Conservation (phyloP, 2,329 filamentous ascomycete species). For the Lomentospora prolificans region DNA sequence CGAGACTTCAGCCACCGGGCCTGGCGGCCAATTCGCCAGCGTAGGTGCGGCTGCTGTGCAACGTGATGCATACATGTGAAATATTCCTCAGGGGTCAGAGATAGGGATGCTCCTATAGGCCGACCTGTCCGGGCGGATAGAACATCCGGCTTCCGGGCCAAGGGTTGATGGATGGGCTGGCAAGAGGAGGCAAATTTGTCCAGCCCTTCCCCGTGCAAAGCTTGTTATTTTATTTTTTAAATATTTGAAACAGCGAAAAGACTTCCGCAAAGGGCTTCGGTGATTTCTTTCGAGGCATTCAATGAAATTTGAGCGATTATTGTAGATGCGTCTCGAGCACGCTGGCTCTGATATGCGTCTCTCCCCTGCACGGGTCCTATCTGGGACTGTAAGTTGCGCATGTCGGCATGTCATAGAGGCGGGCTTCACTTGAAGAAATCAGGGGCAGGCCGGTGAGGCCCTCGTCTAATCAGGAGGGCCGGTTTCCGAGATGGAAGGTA, state of each 20-base stretch:
- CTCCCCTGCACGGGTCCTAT: not conserved
- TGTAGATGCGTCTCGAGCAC: not conserved
- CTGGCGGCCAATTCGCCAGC: not conserved
- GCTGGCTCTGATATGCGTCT: not conserved
- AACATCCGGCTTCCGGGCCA: not conserved
- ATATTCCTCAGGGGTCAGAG: not conserved
- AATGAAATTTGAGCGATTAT: constrained; percentile 2
- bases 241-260: not conserved
- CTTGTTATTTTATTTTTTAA: too few species aligned
- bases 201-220: too few species aligned
- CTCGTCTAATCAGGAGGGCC: not conserved
- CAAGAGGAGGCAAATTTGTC: too few species aligned
- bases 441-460: not conserved
- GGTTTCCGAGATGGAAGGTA: not conserved
- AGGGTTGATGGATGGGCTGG: not conserved
- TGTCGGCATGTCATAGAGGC: too few species aligned
- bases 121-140: not conserved
- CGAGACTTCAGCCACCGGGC: not conserved
- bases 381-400: too few species aligned
- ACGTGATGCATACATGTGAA: not conserved
- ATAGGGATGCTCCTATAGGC: not conserved
- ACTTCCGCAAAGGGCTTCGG: not conserved
- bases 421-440: not conserved
- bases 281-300: not conserved
- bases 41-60: not conserved